A percentile compares a stretch with the other conserved stretches of the same genome.
phyloP scores from a whole-genome alignment of 495 filamentous ascomycete genomes.

The Ramalina peruviana region DNA sequence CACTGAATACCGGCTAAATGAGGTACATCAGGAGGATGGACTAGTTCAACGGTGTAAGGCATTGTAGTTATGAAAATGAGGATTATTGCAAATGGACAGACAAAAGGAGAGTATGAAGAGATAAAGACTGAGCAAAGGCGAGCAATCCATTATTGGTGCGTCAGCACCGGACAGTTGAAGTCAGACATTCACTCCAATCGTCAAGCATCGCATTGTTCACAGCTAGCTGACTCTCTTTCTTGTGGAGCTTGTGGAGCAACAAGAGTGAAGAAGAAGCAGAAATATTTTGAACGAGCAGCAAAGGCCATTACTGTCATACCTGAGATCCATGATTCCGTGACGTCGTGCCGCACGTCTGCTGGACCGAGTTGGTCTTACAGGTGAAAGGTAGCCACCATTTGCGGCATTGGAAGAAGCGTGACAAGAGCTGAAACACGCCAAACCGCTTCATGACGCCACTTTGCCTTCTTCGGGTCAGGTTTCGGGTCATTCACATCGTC shows the following conservation, averaged over 20 bases:
- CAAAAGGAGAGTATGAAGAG: background rate
- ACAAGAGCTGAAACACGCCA: too few species aligned
- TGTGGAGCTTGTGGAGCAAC: too few species aligned
- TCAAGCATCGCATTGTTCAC: background rate
- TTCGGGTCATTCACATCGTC: too few species aligned
- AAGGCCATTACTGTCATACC: background rate
- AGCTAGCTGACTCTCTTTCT: too few species aligned
- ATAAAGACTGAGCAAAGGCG: background rate
- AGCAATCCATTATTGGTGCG: constrained; percentile 4
- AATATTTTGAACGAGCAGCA: background rate
- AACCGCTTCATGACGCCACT: too few species aligned
- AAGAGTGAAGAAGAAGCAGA: background rate
- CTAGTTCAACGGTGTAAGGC: constrained; percentile 4
- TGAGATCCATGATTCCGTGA: background rate
- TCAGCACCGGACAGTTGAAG: background rate
- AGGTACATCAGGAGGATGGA: constrained; percentile 4
- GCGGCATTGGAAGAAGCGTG: too few species aligned
- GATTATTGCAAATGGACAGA: background rate
- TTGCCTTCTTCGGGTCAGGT: too few species aligned
- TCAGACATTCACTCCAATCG: constrained; percentile 4
- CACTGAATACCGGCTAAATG: constrained; percentile 13
- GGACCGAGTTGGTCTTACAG: background rate
- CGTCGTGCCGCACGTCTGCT: background rate
- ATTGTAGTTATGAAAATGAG: background rate
- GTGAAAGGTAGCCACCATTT: too few species aligned